Evolutionary conservation across 192 early-diverging fungal genomes (phyloP).

Genomic region (Backusella luteola): DNA sequence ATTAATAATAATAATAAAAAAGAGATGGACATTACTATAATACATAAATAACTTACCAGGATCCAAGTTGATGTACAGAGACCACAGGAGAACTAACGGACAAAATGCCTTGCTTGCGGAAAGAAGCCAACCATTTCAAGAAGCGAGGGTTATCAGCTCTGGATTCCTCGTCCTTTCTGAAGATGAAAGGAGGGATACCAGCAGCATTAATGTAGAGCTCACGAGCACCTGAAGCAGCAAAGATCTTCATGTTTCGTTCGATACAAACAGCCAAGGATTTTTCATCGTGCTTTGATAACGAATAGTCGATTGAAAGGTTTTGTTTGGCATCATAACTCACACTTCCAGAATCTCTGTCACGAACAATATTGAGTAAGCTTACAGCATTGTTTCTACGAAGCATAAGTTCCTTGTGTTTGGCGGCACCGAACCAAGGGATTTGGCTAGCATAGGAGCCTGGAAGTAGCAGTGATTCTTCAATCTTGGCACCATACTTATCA

Average conservation of each 20-base stretch:
- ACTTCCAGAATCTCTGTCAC: conserved; percentile 60
- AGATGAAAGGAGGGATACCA: conserved; percentile 38
- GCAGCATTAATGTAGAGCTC: conserved; percentile 49
- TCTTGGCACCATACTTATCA: conserved; percentile 61
- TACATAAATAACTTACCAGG: conserved; percentile 41
- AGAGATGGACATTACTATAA: neutral
- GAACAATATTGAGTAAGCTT: conserved; percentile 54
- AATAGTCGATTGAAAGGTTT: conserved; percentile 47
- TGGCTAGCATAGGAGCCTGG: conserved; percentile 43
- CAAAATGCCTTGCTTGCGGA: conserved; percentile 34
- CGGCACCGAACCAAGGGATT: conserved; percentile 48
- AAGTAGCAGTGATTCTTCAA: conserved; percentile 61
- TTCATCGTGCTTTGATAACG: conserved; percentile 53
- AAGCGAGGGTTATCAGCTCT: conserved; percentile 33
- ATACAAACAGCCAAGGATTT: conserved; percentile 43
- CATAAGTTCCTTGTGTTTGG: conserved; percentile 55
- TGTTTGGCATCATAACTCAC: conserved; percentile 44
- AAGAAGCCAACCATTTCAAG: conserved; percentile 30
- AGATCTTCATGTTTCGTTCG: conserved; percentile 40
- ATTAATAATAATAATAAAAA: neutral
- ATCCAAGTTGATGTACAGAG: conserved; percentile 67
- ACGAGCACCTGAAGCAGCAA: conserved; percentile 66
- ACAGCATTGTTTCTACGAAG: conserved; percentile 43
- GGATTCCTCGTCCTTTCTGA: conserved; percentile 36
- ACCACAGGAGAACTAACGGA: conserved; percentile 36